Percentiles rank a stretch among this genome's conserved stretches.
Conservation (phyloP, 1,139 yeast species). For the Pichia sp. region DNA sequence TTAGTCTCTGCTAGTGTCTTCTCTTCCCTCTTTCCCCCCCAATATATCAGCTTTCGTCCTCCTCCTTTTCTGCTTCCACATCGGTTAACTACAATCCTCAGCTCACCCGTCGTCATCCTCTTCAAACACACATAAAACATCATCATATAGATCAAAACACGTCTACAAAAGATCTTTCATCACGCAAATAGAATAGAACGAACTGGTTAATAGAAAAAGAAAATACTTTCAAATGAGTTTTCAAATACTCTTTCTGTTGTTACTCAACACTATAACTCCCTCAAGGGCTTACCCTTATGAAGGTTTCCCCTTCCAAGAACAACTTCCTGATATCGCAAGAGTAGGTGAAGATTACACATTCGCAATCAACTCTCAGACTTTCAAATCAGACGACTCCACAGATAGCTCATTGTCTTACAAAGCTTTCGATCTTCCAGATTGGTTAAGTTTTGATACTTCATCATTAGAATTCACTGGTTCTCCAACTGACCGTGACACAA, state of each 20-base stretch:
- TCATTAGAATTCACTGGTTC: constrained; percentile 69
- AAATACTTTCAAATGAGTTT: constrained; percentile 4
- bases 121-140: no score
- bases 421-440: constrained; percentile 61
- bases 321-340: constrained; percentile 86
- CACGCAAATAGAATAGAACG: no score
- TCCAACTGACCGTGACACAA: constrained; percentile 45
- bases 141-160: no score
- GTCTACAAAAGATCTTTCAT: no score
- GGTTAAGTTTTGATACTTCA: constrained; percentile 71
- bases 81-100: no score
- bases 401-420: constrained; percentile 49
- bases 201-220: no score
- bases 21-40: no score
- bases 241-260: background rate
- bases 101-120: no score
- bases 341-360: constrained; percentile 62
- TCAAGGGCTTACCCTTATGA: constrained; percentile 42
- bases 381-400: constrained; percentile 41
- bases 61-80: no score
- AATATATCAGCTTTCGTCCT: no score
- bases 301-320: constrained; percentile 81
- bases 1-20: no score
- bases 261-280: background rate
- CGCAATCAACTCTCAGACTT: constrained; percentile 71